Evolutionary conservation across 1,284 basidiomycete species (phyloP), one percentile per base, ranked within the genome.

Genomic region (Apiotrichum akiyoshidainum): DNA sequence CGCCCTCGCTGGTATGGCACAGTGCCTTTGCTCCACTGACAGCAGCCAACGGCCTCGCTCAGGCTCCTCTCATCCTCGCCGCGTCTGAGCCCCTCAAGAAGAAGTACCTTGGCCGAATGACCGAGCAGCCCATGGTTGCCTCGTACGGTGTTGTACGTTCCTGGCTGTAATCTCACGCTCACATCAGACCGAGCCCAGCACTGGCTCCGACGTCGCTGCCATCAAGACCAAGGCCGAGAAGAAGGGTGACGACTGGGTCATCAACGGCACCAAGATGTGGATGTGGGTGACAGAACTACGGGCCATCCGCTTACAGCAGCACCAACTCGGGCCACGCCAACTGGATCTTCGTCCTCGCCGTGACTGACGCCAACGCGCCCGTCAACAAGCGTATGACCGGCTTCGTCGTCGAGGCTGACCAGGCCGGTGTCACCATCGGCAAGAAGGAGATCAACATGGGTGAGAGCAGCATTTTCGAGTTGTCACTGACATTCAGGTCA

Each of bases 381-480:
- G 72, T 79, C 5, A 81, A 41, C 17, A 14, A 79, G 64, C 73
- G 80, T 11, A 81, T 84, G 78, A 81, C 80, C 0, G 83, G 82
- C 3, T 84, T 84, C 61, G 80, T 83, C 26, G 81, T 83, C 33
- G 83, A 84, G 50, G 82, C 77, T 14, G 78, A 82, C 61, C 68
- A 79, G 0, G 71, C 74, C 0, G 83, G 83, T 7, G 79, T 84
- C 56, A 67, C 64, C 10, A 58, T 79, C 26, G 81, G 80, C 50
- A 81, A 80, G 70, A 83, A 83, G 73, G 80, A 83, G 65, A 79
- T 84, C 65, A 84, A 84, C 72, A 83, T 84, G 82, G 83, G 82
- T 68, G n/a, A 26, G 67, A 52, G 17, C 16, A 6, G 44, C 14
- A 7, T 31, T 34, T 35, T 13, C 1, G 8, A 7, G 16, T 5